Conservation (phyloP, 768 basidiomycete genomes). For the Infundibulicybe gibba region DNA sequence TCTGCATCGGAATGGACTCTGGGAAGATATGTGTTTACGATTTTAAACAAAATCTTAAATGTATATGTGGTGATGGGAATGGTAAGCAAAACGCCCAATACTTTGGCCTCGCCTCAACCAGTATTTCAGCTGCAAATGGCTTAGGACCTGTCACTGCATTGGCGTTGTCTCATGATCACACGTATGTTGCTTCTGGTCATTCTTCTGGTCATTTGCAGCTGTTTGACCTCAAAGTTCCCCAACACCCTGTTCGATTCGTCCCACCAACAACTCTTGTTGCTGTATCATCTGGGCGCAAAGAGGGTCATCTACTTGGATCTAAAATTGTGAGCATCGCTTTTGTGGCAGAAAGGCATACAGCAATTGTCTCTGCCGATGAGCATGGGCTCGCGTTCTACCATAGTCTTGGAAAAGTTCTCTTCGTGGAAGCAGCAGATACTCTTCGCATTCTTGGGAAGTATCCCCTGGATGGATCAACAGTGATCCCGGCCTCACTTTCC, state of each 20-base stretch:
- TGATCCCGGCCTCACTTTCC: slow-evolving; percentile 7
- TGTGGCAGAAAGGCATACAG: slow-evolving; percentile 89
- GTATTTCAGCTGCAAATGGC: slow-evolving; percentile 26
- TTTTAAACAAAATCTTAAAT: slow-evolving; percentile 82
- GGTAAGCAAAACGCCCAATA: no score
- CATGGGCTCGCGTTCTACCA: slow-evolving; percentile 93
- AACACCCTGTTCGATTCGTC: slow-evolving; percentile 64
- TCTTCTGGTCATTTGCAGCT: slow-evolving; percentile 80
- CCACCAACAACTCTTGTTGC: slow-evolving; percentile 63
- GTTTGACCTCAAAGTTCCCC: slow-evolving; percentile 73
- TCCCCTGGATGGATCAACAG: slow-evolving; percentile 43
- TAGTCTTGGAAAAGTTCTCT: slow-evolving; percentile 88
- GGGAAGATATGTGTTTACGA: slow-evolving; percentile 84
- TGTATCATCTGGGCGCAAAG: slow-evolving; percentile 75
- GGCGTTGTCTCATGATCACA: slow-evolving; percentile 90
- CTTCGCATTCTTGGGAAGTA: slow-evolving; percentile 93
- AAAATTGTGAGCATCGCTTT: slow-evolving; percentile 82
- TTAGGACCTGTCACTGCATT: slow-evolving; percentile 85
- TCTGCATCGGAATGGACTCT: slow-evolving; percentile 83
- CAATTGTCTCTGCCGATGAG: slow-evolving; percentile 88
- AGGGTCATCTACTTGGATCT: slow-evolving; percentile 82
- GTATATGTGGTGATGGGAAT: slow-evolving; percentile 69
- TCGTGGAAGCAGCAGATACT: slow-evolving; percentile 92
- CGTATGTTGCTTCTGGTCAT: slow-evolving; percentile 89
- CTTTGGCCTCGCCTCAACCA: no score